Base-by-base conservation (phyloP, 1,284 basidiomycete genomes). In the Apiotrichum laibachii region DNA sequence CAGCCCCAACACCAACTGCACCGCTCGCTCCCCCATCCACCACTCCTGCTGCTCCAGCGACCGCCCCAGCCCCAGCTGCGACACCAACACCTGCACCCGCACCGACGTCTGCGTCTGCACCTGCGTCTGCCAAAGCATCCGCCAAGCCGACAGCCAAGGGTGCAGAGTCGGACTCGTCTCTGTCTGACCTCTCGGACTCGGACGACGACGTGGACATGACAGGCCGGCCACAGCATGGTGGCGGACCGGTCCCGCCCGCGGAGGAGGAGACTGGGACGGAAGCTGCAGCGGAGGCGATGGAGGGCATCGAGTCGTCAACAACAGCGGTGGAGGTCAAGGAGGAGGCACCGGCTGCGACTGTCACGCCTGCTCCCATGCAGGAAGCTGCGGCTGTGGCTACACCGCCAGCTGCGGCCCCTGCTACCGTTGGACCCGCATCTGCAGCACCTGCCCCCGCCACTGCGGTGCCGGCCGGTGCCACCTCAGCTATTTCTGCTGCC, bases 151-250 rank as follows among this genome's bases (percentile, higher is more conserved):
- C 37, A 5, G 15, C 2, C 37, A 37, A 15, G 55, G 39, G 18
- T 22, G 26, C 52, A 21, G 51, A 47, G 11, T 39, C 44, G 18
- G 57, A 58, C 8, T 56, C 55, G 19, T 48, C 49, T 12, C 54
- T 55, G n/a, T 49, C 50, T 5, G 39, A 51, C 19, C 42, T 13
- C 10, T 56, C 59, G n/a, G 67, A 67, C 22, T 62, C 60, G 12
- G 72, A 71, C 33, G 57, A 59, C 16, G 72, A 72, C 33, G 64
- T 67, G 1, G 68, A 69, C 49, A 70, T 71, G 70, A 67, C 50
- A 9, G 72, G 72, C 12, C 68, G 61, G 1, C 61, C 57, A n/a
- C 71, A 73, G 56, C 67, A 66, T 6, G 72, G 72, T 11, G 72
- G 72, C 1, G 72, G 72, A 22, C 59, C 67, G 15, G 34, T 67